A percentile compares a stretch with the other conserved stretches of the same genome.
Evolutionary conservation across 2,329 filamentous ascomycete genomes (phyloP).

Genomic region (Arthrobotrys megalospora): DNA sequence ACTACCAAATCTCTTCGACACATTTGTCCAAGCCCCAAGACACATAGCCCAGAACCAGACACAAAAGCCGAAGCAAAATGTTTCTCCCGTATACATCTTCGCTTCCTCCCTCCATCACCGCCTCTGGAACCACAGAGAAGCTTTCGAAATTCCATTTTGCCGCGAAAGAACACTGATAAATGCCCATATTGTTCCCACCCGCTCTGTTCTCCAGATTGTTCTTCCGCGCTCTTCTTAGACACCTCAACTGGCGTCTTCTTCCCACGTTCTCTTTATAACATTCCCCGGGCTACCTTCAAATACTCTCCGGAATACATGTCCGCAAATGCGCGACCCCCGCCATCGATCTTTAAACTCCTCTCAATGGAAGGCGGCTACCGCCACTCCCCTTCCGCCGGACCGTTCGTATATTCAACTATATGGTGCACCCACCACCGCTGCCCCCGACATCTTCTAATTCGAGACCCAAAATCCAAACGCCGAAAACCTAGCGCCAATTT

Average conservation of each 20-base stretch:
- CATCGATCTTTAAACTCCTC: constrained; percentile 18
- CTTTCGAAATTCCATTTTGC: neutral
- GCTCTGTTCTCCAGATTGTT: constrained; percentile 30
- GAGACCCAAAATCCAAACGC: neutral
- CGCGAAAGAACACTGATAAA: neutral
- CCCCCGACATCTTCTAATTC: constrained; percentile 18
- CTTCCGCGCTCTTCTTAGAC: constrained; percentile 36
- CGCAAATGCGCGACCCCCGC: neutral
- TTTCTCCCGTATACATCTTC: constrained; percentile 38
- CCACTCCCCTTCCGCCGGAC: neutral
- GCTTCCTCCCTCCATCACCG: constrained; percentile 23
- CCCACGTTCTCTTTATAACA: constrained; percentile 17
- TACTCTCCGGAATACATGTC: constrained; percentile 34
- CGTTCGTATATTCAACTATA: constrained; percentile 41
- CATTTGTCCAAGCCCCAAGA: constrained; percentile 11
- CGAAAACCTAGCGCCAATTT: constrained; percentile 13
- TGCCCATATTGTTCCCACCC: constrained; percentile 43
- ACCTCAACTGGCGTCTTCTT: constrained; percentile 30
- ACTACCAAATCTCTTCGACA: constrained; percentile 39
- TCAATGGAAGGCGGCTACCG: constrained; percentile 4
- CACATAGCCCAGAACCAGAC: neutral
- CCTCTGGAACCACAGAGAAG: neutral
- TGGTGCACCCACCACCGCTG: constrained; percentile 49
- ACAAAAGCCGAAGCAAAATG: constrained; percentile 19
- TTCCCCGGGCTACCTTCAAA: constrained; percentile 26